Conservation (phyloP, 2,329 filamentous ascomycete genomes). For the Cordyceps tenuipes region DNA sequence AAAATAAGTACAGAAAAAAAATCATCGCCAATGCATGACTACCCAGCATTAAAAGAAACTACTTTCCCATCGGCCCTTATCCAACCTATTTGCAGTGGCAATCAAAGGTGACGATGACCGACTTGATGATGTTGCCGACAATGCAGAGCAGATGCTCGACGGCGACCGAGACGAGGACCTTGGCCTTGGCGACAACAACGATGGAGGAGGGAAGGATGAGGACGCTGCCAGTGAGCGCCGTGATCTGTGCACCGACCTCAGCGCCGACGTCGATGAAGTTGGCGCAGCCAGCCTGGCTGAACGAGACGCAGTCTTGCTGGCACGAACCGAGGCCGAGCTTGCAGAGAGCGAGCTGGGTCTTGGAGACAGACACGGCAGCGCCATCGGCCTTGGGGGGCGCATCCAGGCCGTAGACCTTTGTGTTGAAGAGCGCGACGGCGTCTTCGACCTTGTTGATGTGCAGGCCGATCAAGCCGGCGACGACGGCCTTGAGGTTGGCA, state of each 20-base stretch:
- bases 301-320: constrained; percentile 30
- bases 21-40: constrained; percentile 1
- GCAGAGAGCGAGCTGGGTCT: constrained; percentile 21
- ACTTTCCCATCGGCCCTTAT: neutral
- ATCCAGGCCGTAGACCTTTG: constrained; percentile 23
- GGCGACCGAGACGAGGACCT: constrained; percentile 20
- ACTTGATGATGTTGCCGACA: constrained; percentile 24
- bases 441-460: constrained; percentile 24
- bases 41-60: neutral
- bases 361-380: constrained; percentile 17
- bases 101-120: constrained; percentile 23
- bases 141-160: constrained; percentile 25
- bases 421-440: constrained; percentile 31
- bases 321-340: constrained; percentile 24
- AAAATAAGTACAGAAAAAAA: neutral
- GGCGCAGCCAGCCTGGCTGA: constrained; percentile 29
- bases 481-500: constrained; percentile 23
- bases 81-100: constrained; percentile 24
- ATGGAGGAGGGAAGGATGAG: constrained; percentile 25
- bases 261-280: constrained; percentile 28
- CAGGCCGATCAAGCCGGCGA: constrained; percentile 25
- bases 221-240: constrained; percentile 22
- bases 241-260: constrained; percentile 19
- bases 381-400: constrained; percentile 16
- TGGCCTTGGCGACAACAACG: constrained; percentile 19